Evolutionary conservation across 352 stramenopile genomes (phyloP).

Genomic region (Pythium chondricola): DNA sequence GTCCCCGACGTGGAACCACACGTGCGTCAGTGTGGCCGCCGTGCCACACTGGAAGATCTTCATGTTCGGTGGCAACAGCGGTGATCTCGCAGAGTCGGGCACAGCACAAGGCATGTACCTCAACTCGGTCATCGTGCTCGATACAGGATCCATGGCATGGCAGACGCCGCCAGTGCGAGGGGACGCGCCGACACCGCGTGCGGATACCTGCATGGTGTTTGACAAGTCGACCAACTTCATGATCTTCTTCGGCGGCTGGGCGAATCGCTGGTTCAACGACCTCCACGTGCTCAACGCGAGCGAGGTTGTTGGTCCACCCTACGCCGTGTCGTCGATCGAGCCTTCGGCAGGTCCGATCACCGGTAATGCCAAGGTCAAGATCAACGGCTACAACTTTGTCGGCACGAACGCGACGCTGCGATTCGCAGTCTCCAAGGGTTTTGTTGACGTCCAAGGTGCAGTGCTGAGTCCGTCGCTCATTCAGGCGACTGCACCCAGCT

Average conservation of each 20-base stretch:
- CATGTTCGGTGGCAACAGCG: constrained; percentile 95
- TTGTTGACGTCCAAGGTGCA: constrained; percentile 85
- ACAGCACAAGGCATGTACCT: constrained; percentile 86
- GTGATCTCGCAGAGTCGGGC: constrained; percentile 84
- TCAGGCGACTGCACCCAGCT: constrained; percentile 89
- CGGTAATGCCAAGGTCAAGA: constrained; percentile 84
- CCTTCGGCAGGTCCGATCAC: constrained; percentile 93
- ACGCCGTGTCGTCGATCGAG: constrained; percentile 90
- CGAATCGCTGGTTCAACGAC: constrained; percentile 94
- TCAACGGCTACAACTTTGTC: constrained; percentile 92
- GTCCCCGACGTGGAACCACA: constrained; percentile 92
- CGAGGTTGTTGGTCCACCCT: constrained; percentile 94
- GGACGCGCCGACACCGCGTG: constrained; percentile 81
- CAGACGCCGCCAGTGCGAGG: constrained; percentile 53
- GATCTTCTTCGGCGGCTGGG: constrained; percentile 95
- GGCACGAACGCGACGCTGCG: constrained; percentile 81
- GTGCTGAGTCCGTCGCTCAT: constrained; percentile 86
- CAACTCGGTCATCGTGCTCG: constrained; percentile 89
- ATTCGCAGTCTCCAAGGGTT: constrained; percentile 92
- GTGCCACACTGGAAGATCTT: constrained; percentile 98
- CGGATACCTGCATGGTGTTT: constrained; percentile 93
- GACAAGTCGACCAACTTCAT: constrained; percentile 87
- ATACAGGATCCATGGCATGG: constrained; percentile 87
- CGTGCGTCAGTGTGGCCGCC: constrained; percentile 89
- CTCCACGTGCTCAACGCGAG: constrained; percentile 90